Evolutionary conservation across 1,284 basidiomycete genomes (phyloP), one percentile per base, ranked within the genome.

Genomic region (Fereydounia khargensis): DNA sequence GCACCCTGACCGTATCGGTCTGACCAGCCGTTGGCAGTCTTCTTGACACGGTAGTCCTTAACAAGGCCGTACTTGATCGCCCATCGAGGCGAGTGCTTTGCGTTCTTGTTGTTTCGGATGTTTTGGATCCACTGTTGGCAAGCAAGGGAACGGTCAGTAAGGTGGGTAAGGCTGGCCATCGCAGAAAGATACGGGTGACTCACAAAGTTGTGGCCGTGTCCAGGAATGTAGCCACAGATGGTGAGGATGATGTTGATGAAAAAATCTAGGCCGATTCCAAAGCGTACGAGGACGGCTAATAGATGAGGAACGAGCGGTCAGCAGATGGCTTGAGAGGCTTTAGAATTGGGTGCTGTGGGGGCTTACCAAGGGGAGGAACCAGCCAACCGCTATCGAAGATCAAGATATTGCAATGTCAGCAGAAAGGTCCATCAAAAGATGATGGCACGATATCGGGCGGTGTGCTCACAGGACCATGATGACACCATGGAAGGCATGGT

Each of bases 31-130:
- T 57, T 57, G 32, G 44, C 47, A 13, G 51, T 52, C 33, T 50
- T 49, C 42, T 65, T 65, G 53, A 47, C 35, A 16, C 54, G 53
- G 40, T 58, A 63, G 45, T 63, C 60, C 42, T 66, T 60, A 28
- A 66, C 63, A 23, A 66, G 48, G 27, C 62, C 62, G 32, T 58
- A 58, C 14, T 31, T 23, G 76, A 89, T 81, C 0, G 87, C 88
- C 92, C 92, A 97, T 74, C 94, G 91, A 14, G 92, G 92, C 18
- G 91, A 95, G 46, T 92, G 85, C 21, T 83, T 81, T 70, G 87
- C 82, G 67, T 85, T 92, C 80, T 91, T 89, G 81, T 96, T 96
- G 79, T 96, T 96, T 42, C 92, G 82, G 62, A 97, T 85, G 78
- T 94, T 95, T 84, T 65, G 58, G 56, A 92, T 89, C 79, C 92